Percentiles rank a stretch among this genome's conserved stretches.
phyloP scores from a whole-genome alignment of 495 filamentous ascomycete genomes.

The Neurospora sp. region DNA sequence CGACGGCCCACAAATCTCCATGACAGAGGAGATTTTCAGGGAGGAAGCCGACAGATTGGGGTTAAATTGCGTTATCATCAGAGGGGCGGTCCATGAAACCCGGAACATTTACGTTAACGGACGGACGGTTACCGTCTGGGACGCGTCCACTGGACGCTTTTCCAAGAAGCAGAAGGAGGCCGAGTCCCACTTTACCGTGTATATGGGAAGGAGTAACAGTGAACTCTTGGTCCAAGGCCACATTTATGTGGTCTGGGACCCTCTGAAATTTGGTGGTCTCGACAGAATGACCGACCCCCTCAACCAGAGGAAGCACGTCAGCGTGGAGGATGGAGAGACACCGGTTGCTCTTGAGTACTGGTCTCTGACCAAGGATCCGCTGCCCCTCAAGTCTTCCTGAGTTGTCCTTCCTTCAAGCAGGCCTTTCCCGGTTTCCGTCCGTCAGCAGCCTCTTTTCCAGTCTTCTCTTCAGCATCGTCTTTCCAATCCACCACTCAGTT shows the following conservation, averaged over 20 bases:
- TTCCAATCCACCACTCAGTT: too few species aligned
- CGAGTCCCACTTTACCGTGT: background rate
- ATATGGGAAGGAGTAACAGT: background rate
- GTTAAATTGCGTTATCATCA: background rate
- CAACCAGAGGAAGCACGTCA: background rate
- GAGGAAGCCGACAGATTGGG: background rate
- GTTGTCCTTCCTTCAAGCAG: too few species aligned
- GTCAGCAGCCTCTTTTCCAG: too few species aligned
- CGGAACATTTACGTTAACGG: background rate
- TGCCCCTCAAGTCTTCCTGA: too few species aligned
- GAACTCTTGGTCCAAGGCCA: background rate
- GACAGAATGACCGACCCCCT: background rate
- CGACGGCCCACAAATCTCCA: background rate
- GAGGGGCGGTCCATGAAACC: background rate
- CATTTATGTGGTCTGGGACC: background rate
- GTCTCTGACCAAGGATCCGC: too few species aligned
- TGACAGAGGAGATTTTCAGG: background rate
- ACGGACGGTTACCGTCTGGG: background rate
- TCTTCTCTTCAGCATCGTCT: too few species aligned
- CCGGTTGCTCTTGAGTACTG: background rate
- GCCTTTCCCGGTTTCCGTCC: too few species aligned
- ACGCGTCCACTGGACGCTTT: background rate
- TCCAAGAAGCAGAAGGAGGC: background rate
- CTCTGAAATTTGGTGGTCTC: rapidly evolving
- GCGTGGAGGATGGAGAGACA: background rate